A percentile compares a stretch with the other conserved stretches of the same genome.
phyloP scores from a whole-genome alignment of 2,329 filamentous ascomycete species.

The Fusarium compactum region DNA sequence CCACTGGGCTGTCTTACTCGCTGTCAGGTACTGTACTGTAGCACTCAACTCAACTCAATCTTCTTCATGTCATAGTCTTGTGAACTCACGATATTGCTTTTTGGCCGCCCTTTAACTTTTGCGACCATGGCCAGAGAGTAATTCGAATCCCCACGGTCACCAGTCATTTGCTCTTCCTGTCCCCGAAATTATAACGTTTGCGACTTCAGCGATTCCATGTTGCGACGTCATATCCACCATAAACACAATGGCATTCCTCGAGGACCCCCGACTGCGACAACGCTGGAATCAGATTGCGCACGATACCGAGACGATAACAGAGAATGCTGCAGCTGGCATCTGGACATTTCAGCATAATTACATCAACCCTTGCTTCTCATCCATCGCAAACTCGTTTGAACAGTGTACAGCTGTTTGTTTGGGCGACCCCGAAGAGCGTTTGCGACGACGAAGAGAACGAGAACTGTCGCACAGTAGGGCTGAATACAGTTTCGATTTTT shows the following conservation, averaged over 20 bases:
- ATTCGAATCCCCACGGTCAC: constrained; percentile 1
- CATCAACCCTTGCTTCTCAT: constrained; percentile 81
- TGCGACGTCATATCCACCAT: constrained; percentile 48
- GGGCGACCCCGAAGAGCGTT: constrained; percentile 79
- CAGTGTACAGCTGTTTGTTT: constrained; percentile 79
- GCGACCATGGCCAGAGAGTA: constrained; percentile 37
- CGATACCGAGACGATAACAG: constrained; percentile 90
- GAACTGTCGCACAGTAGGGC: constrained; percentile 70
- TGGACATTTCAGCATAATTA: constrained; percentile 91
- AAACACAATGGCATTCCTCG: constrained; percentile 69
- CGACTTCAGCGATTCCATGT: constrained; percentile 34
- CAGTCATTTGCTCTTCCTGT: constrained; percentile 2
- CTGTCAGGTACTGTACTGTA: constrained; percentile 5
- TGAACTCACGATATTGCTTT: constrained; percentile 27
- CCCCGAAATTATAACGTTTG: constrained; percentile 1
- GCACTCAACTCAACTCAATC: constrained; percentile 34
- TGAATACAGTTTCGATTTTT: constrained; percentile 94
- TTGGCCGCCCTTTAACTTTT: constrained; percentile 8
- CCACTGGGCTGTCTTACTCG: constrained; percentile 22
- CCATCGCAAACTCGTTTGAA: constrained; percentile 74
- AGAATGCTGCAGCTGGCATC: constrained; percentile 89
- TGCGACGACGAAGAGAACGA: constrained; percentile 75
- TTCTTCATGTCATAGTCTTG: constrained; percentile 29
- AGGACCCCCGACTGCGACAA: constrained; percentile 90
- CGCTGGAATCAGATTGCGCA: constrained; percentile 93